A percentile compares a stretch with the other conserved stretches of the same genome.
phyloP scores from a whole-genome alignment of 2,329 filamentous ascomycete genomes.

The Penicillium sp. region DNA sequence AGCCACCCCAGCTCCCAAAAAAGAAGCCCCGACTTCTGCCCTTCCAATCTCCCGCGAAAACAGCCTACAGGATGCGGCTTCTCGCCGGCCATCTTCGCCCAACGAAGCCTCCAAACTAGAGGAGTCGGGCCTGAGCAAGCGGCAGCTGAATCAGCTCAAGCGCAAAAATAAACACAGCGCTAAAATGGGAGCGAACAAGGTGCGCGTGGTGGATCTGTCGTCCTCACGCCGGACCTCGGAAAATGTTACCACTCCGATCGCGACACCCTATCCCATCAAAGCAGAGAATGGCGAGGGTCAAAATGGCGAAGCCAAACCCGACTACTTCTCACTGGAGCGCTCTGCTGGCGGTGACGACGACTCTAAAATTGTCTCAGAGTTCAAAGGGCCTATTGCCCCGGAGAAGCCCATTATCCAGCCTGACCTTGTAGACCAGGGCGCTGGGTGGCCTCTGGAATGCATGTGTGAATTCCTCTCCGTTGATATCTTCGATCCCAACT shows the following conservation, averaged over 20 bases:
- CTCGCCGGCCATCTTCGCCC: constrained; percentile 54
- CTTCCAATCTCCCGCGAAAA: constrained; percentile 49
- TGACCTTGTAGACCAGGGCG: constrained; percentile 76
- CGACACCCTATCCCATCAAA: constrained; percentile 64
- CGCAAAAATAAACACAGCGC: constrained; percentile 90
- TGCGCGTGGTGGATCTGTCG: constrained; percentile 86
- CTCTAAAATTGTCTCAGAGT: constrained; percentile 90
- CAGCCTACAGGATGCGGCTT: constrained; percentile 51
- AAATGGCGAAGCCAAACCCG: constrained; percentile 69
- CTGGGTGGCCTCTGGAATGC: constrained; percentile 92
- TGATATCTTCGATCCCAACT: constrained; percentile 89
- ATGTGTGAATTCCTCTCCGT: constrained; percentile 93
- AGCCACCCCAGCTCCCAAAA: constrained; percentile 50
- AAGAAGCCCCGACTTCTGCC: constrained; percentile 58
- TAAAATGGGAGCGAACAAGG: constrained; percentile 87
- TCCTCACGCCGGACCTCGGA: constrained; percentile 71
- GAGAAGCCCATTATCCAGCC: constrained; percentile 86
- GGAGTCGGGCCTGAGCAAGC: constrained; percentile 79
- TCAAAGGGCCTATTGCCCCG: constrained; percentile 80
- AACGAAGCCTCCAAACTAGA: constrained; percentile 61
- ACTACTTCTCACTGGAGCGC: constrained; percentile 91
- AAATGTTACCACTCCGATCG: constrained; percentile 65
- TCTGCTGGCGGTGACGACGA: constrained; percentile 82
- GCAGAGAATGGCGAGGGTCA: constrained; percentile 63
- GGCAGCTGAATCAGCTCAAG: constrained; percentile 93